These are phyloP conservation scores for Hymenoscyphus occultus DNA, from an alignment of 2,329 filamentous ascomycete species.

Conservation along the genomic window DNA sequence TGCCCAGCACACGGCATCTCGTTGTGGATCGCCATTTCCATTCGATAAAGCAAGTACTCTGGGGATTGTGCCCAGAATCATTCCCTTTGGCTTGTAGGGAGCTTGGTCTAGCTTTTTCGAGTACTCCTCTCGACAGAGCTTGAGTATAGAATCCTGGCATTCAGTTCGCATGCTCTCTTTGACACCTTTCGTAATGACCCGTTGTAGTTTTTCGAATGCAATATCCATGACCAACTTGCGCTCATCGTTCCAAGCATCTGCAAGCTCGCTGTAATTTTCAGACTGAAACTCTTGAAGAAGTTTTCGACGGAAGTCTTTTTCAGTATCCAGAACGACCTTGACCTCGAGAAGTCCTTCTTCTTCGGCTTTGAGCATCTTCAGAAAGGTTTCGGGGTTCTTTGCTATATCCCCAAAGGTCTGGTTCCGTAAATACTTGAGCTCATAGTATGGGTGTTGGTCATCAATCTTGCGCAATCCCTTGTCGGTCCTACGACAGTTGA, in stretches of 20 bases:
- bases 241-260: slow-evolving; percentile 91
- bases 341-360: slow-evolving; percentile 91
- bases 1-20: slow-evolving; percentile 85
- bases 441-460: slow-evolving; percentile 93
- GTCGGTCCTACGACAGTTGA: slow-evolving; percentile 87
- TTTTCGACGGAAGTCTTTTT: slow-evolving; percentile 70
- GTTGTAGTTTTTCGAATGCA: slow-evolving; percentile 78
- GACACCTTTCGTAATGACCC: slow-evolving; percentile 82
- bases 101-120: slow-evolving; percentile 89
- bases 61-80: slow-evolving; percentile 83
- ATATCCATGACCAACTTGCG: slow-evolving; percentile 80
- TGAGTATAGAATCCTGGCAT: slow-evolving; percentile 90
- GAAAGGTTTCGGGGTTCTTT: slow-evolving; percentile 79
- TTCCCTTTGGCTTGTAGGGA: slow-evolving; percentile 90
- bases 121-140: slow-evolving; percentile 83
- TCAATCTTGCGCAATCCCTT: slow-evolving; percentile 93
- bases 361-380: slow-evolving; percentile 97
- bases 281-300: slow-evolving; percentile 84
- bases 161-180: slow-evolving; percentile 93
- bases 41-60: slow-evolving; percentile 85
- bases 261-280: slow-evolving; percentile 91
- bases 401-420: slow-evolving; percentile 82
- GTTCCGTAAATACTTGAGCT: slow-evolving; percentile 93
- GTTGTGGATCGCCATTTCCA: slow-evolving; percentile 68
- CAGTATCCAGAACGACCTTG: slow-evolving; percentile 71